A percentile compares a stretch with the other conserved stretches of the same genome.
Conservation (phyloP, 176 grass and related monocot genomes). For the Tillandsia fasciculata region DNA sequence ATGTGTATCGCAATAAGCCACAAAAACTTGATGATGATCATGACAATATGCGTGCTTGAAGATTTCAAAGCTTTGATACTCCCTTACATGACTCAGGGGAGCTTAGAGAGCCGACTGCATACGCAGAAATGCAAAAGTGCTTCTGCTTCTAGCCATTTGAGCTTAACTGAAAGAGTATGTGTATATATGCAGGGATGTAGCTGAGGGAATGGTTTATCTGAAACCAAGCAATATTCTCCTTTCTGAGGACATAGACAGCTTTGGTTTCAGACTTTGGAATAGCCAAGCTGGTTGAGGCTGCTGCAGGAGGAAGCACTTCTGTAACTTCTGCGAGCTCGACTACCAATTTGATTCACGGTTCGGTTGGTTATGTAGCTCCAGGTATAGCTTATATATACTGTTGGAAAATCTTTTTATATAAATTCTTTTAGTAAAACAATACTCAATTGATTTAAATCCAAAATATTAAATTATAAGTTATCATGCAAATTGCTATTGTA, state of each 20-base stretch:
- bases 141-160: slow-evolving; percentile 4
- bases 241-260: slow-evolving; percentile 39
- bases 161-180: slow-evolving; percentile 25
- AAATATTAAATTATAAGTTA: too few species aligned
- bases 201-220: slow-evolving; percentile 31
- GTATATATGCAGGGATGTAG: slow-evolving; percentile 30
- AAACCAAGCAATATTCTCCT: slow-evolving; percentile 55
- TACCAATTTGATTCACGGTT: not conserved
- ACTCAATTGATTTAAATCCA: too few species aligned
- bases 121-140: not conserved
- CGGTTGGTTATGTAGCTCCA: slow-evolving; percentile 21
- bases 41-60: slow-evolving; percentile 33
- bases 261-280: slow-evolving; percentile 42
- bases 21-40: slow-evolving; percentile 41
- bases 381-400: not conserved
- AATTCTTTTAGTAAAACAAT: too few species aligned
- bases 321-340: not conserved
- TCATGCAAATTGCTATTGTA: too few species aligned
- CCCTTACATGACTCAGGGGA: slow-evolving; percentile 41
- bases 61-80: slow-evolving; percentile 51
- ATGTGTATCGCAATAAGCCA: not conserved
- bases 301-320: not conserved
- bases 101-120: slow-evolving; percentile 33
- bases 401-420: too few species aligned
- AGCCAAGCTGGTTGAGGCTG: slow-evolving; percentile 11